Evolutionary conservation across 2,329 filamentous ascomycete genomes (phyloP), one percentile per base, ranked within the genome.

Genomic region (Exophiala sp.): DNA sequence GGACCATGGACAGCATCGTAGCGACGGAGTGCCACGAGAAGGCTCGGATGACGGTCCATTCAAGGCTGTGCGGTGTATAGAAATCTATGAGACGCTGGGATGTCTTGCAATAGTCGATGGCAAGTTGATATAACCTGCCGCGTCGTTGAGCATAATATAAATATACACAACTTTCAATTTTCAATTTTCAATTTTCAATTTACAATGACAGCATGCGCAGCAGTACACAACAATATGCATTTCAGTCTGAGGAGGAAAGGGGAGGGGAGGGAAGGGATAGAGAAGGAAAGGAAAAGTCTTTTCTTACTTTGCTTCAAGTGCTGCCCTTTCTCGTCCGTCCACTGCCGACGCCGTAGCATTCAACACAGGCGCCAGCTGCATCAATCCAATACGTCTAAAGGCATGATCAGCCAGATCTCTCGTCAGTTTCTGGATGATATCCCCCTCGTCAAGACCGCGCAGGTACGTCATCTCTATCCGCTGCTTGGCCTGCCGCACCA

Each of bases 21-120:
- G 46, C 46, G n/a, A 49, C 46, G 23, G 46, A 49, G 40, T 49
- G 46, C 46, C 46, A 49, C 2, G 40, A 49, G n/a, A 49, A 49
- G 16, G 46, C 46, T 3, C 46, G 46, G 27, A 48, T 21, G 29
- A 48, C 16, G 32, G 23, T 32, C 46, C 46, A 49, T 39, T 49
- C 46, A n/a, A 49, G 39, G 32, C 23, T 43, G 46, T 49, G 42
- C 11, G 46, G 46, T 32, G 46, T 24, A 19, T 49, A 49, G 32
- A 49, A 43, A 11, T 13, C 24, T 21, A 39, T 43, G 14, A 49
- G 40, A 1, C 23, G 24, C 16, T 43, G 39, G 11, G 22, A 37
- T n/a, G 30, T 43, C 24, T 49, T 49, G 46, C 46, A 49, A 35
- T 39, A 49, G 27, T 49, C 46, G 40, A 44, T 38, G 29, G 46